Evolutionary conservation across 805 yeast species (phyloP), one percentile per base, ranked within the genome.

Genomic region (Hanseniaspora vineae): DNA sequence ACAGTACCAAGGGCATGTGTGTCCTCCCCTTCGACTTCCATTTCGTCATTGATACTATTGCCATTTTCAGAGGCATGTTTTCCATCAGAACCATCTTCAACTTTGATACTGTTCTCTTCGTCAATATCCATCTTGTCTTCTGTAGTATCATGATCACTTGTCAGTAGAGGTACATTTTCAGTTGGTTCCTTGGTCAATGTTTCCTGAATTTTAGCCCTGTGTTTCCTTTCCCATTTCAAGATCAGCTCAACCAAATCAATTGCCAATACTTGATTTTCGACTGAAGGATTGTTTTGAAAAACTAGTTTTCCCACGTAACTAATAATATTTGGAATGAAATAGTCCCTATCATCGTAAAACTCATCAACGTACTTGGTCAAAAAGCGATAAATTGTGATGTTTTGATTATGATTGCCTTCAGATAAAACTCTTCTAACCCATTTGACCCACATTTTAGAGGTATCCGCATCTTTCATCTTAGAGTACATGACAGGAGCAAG

Each of bases 361-460:
- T 87, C 66, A 50, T 82, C 90, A 0, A 94, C 77, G 55, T 92
- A 95, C 45, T 80, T 82, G 33, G 86, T 86, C 62, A 92, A 77
- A 56, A 90, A 87, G 58, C 87, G 95, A 55, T 87, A 92, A 12
- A 92, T 84, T 50, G 85, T 84, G 51, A 85, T 68, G 37, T 89
- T 96, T 58, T 87, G 96, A 2, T 81, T 77, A 2, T 87, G 88
- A 56, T 79, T 87, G 58, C 88, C 95, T 59, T 94, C 97, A 2
- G 89, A 80, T 13, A 92, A 70, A 1, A 90, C 92, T 46, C 97
- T 73, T 54, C 97, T 79, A 0, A 96, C 95, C 89, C 96, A 88
- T 54, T 85, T 89, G 46, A 92, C 75, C 97, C 97, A 92, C 15
- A 45, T 42, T 31, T 35, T 23, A 50, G 76, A 69, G 1, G 66